Conservation (phyloP, 768 basidiomycete species). For the Thelephora ganbajun region DNA sequence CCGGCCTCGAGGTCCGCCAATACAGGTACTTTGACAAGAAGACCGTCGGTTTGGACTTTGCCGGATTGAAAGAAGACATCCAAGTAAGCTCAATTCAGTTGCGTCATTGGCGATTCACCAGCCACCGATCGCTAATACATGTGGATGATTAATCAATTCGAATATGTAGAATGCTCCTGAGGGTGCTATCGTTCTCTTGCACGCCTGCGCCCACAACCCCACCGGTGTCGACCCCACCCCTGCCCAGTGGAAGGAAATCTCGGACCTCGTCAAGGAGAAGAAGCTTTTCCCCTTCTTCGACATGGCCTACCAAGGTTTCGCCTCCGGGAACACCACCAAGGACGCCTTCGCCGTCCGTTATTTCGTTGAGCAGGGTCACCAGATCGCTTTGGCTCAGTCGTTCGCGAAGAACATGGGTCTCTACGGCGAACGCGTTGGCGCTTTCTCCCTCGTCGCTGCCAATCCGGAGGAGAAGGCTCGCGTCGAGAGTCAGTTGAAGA, state of each 20-base stretch:
- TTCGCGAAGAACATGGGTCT: slow-evolving; percentile 99
- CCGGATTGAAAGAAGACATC: slow-evolving; percentile 79
- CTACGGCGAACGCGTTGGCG: slow-evolving; percentile 97
- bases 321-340: slow-evolving; percentile 78
- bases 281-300: slow-evolving; percentile 97
- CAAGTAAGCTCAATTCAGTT: slow-evolving; percentile 31
- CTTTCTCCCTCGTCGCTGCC: slow-evolving; percentile 70
- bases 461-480: slow-evolving; percentile 69
- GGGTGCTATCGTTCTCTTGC: slow-evolving; percentile 75
- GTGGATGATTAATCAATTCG: background rate
- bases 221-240: slow-evolving; percentile 92
- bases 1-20: slow-evolving; percentile 81
- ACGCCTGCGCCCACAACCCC: slow-evolving; percentile 99
- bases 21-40: slow-evolving; percentile 93
- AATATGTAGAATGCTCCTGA: slow-evolving; percentile 47
- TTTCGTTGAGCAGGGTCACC: slow-evolving; percentile 84
- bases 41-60: slow-evolving; percentile 86
- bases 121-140: background rate
- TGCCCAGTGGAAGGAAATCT: slow-evolving; percentile 86
- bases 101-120: background rate
- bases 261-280: slow-evolving; percentile 76
- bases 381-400: slow-evolving; percentile 82
- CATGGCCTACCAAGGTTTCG: slow-evolving; percentile 99
- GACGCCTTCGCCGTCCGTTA: slow-evolving; percentile 94
- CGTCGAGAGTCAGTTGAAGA: slow-evolving; percentile 90